Percentiles rank a stretch among this genome's conserved stretches.
Evolutionary conservation across 768 basidiomycete genomes (phyloP).

Genomic region (Artomyces pyxidatus): DNA sequence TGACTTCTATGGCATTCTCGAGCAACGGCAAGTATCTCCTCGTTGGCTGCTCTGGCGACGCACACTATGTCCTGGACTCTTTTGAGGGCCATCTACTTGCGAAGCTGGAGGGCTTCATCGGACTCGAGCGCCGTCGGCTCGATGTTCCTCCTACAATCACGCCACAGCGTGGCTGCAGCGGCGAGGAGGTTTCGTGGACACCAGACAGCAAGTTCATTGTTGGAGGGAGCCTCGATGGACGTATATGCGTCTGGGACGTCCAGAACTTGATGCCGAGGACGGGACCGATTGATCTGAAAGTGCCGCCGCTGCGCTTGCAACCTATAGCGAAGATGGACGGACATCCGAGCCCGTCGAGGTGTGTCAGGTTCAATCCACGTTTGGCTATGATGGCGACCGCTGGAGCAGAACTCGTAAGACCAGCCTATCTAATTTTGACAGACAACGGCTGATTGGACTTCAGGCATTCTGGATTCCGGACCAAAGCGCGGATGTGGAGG

Average conservation of each 20-base stretch:
- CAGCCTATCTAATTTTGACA: slow-evolving; percentile 3
- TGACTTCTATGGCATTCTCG: slow-evolving; percentile 89
- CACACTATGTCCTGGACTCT: slow-evolving; percentile 90
- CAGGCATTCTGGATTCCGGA: slow-evolving; percentile 67
- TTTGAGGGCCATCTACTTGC: slow-evolving; percentile 80
- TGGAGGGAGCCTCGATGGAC: slow-evolving; percentile 80
- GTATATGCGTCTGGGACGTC: slow-evolving; percentile 82
- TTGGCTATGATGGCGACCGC: slow-evolving; percentile 83
- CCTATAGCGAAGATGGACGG: slow-evolving; percentile 57
- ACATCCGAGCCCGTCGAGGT: slow-evolving; percentile 77
- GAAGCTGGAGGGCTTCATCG: slow-evolving; percentile 78
- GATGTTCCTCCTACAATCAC: slow-evolving; percentile 46
- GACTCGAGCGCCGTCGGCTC: slow-evolving; percentile 62
- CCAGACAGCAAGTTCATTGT: slow-evolving; percentile 90
- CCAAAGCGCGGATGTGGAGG: slow-evolving; percentile 56
- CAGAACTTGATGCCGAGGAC: slow-evolving; percentile 46
- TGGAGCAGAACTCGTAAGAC: slow-evolving; percentile 71
- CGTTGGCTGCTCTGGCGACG: slow-evolving; percentile 86
- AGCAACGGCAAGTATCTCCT: slow-evolving; percentile 85
- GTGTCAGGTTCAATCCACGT: slow-evolving; percentile 86
- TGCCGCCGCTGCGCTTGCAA: slow-evolving; percentile 41
- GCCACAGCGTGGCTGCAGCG: slow-evolving; percentile 72
- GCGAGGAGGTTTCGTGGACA: slow-evolving; percentile 92
- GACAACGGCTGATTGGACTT: slow-evolving; percentile 2
- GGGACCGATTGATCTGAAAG: slow-evolving; percentile 48